Evolutionary conservation across 2,329 filamentous ascomycete genomes (phyloP).

Genomic region (Ampelomyces quisqualis): DNA sequence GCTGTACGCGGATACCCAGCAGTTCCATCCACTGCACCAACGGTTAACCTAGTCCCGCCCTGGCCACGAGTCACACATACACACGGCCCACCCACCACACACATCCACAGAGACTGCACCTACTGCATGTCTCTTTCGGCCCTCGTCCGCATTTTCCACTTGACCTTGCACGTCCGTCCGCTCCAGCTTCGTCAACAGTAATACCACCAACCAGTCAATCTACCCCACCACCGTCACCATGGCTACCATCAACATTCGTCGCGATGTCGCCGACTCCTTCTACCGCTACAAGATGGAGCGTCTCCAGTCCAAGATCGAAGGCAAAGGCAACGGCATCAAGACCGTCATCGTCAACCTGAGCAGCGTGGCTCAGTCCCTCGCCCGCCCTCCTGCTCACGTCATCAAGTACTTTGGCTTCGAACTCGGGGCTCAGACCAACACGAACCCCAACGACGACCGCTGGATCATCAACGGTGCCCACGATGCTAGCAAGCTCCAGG

Average conservation of each 20-base stretch:
- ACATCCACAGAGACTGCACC: conserved; percentile 34
- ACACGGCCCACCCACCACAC: conserved; percentile 37
- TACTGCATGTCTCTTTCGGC: conserved; percentile 62
- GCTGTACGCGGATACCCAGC: conserved; percentile 92
- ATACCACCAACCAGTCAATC: conserved; percentile 31
- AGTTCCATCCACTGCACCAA: conserved; percentile 85
- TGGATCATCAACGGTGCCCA: conserved; percentile 99
- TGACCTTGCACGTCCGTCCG: conserved; percentile 32
- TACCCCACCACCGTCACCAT: conserved; percentile 64
- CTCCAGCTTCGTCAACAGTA: conserved; percentile 36
- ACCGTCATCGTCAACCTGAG: conserved; percentile 95
- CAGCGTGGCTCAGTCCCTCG: conserved; percentile 88
- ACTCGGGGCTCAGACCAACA: conserved; percentile 97
- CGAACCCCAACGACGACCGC: conserved; percentile 93
- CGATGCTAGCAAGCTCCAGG: conserved; percentile 91
- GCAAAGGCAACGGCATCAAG: conserved; percentile 99
- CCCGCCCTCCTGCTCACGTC: conserved; percentile 87
- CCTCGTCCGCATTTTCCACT: conserved; percentile 54
- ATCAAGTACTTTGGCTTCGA: conserved; percentile 99
- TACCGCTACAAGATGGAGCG: conserved; percentile 99
- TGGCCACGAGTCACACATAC: conserved; percentile 44
- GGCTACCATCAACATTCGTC: conserved; percentile 97
- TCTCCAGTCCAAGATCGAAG: conserved; percentile 98
- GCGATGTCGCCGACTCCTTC: conserved; percentile 95
- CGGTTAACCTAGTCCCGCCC: conserved; percentile 67